A percentile compares a stretch with the other conserved stretches of the same genome.
These are phyloP conservation scores for Pyrenopolyporus hunteri DNA, from an alignment of 495 filamentous ascomycete species.

Conservation along the genomic window DNA sequence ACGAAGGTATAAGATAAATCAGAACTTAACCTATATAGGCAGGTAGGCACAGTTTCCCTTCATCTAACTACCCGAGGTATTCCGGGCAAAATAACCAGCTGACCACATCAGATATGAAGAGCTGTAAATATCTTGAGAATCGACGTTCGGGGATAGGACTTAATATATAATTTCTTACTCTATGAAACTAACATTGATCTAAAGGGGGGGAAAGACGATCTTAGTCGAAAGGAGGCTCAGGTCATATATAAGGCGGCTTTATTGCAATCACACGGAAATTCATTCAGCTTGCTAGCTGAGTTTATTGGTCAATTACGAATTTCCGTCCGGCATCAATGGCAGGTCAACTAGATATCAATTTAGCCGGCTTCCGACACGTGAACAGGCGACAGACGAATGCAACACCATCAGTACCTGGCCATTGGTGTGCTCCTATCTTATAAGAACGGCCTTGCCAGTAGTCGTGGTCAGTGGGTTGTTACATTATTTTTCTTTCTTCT, in stretches of 20 bases:
- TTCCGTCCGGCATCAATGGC: not conserved
- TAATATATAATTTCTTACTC: not conserved
- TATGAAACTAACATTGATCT: no score
- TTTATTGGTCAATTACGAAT: constrained; percentile 9
- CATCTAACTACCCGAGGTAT: no score
- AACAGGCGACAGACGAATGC: constrained; percentile 3
- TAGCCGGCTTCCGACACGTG: constrained; percentile 18
- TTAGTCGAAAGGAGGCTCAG: not conserved
- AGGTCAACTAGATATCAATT: constrained; percentile 17
- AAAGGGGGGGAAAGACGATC: no score
- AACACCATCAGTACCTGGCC: not conserved
- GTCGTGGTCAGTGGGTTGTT: not conserved
- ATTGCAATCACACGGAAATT: not conserved
- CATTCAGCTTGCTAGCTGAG: constrained; percentile 1
- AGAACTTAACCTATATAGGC: no score
- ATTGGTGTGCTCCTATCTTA: constrained; percentile 1
- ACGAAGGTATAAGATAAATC: no score
- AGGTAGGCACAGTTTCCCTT: no score
- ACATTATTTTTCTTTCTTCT: not conserved
- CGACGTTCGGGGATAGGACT: not conserved
- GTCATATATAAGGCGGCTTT: constrained; percentile 9
- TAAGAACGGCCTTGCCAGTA: not conserved
- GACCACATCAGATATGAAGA: no score
- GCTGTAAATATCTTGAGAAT: not conserved
- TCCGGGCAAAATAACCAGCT: no score